Base-by-base conservation (phyloP, 2,329 filamentous ascomycete species). In the Claviceps humidiphila region DNA sequence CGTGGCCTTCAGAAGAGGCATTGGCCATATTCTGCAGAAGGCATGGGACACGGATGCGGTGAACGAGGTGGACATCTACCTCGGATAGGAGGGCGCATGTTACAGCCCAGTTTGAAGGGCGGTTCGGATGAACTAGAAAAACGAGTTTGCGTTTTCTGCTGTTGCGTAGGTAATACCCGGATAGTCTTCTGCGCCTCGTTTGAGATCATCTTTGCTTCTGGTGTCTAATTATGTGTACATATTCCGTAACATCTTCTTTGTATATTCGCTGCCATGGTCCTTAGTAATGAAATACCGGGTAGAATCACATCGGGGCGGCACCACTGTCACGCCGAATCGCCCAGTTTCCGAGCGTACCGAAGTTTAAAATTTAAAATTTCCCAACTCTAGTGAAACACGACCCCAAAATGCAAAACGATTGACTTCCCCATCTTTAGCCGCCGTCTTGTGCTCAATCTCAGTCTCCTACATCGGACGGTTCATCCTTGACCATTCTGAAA, bases 21-120 rank as follows among this genome's bases (percentile, higher is more conserved):
- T 74, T 30, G 71, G 71, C 0, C 71, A 73, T 56, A 64, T 74
- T 5, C 50, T 73, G 47, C 61, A 65, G 52, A 64, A 64, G 55
- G 66, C 63, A 1, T 74, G 71, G 71, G 68, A 71, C 34, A 61
- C 62, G 4, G 64, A 71, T 43, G 66, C 64, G 5, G 63, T 62
- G 54, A 67, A 72, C 17, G 66, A 72, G 53, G 64, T 71, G 43
- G 66, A 67, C 43, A 60, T 73, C 56, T 57, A 73, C 38, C 66
- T 73, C 53, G 71, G 71, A 20, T 73, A 60, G 8, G 17, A 6
- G 14, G 47, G 51, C 14, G 20, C 11, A 42, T 11, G 8, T 7
- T 37, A 26, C 13, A 30, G 4, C 9, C n/a, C 11, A 6, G 5
- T 3, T 49, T 17, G 9, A 5, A 26, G 14, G 17, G 13, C 7